Conservation (phyloP, 192 early-diverging fungal genomes). For the Backusella psychrophila region DNA sequence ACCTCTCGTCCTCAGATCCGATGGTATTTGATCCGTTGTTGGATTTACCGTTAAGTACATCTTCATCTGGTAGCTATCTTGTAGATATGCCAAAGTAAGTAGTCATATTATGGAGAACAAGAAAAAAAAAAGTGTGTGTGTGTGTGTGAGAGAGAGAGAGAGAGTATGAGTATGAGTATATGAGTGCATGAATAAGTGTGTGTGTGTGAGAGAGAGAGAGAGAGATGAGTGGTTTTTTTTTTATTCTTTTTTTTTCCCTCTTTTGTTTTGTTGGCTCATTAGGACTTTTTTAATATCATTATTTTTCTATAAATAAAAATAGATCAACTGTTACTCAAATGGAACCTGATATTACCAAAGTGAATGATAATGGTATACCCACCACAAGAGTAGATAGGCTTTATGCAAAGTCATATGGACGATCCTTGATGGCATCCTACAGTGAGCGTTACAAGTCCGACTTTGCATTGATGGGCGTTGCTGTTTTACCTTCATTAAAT, state of each 20-base stretch:
- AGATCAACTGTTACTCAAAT: slow-evolving; percentile 35
- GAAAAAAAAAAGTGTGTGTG: background rate
- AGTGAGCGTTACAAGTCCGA: slow-evolving; percentile 53
- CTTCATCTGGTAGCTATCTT: slow-evolving; percentile 12
- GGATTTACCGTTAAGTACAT: background rate
- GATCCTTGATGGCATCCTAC: slow-evolving; percentile 56
- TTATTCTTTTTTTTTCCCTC: background rate
- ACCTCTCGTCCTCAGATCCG: slow-evolving; percentile 7
- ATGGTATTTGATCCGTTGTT: background rate
- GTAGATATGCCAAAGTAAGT: slow-evolving; percentile 27
- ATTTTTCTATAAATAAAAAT: background rate
- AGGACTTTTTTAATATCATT: background rate
- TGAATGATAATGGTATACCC: slow-evolving; percentile 19
- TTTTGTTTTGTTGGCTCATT: background rate
- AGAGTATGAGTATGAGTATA: too few species aligned
- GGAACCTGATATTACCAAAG: slow-evolving; percentile 34
- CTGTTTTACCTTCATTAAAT: slow-evolving; percentile 21
- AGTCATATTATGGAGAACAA: background rate
- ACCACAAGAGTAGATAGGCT: slow-evolving; percentile 39
- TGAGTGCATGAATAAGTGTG: too few species aligned
- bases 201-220: background rate
- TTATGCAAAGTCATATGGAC: slow-evolving; percentile 55
- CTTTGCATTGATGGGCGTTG: slow-evolving; percentile 57
- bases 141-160: too few species aligned
- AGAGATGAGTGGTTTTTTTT: background rate